A percentile compares a stretch with the other conserved stretches of the same genome.
These are phyloP conservation scores for Stemphylium vesicarium DNA, from an alignment of 2,329 filamentous ascomycete genomes.

Conservation along the genomic window DNA sequence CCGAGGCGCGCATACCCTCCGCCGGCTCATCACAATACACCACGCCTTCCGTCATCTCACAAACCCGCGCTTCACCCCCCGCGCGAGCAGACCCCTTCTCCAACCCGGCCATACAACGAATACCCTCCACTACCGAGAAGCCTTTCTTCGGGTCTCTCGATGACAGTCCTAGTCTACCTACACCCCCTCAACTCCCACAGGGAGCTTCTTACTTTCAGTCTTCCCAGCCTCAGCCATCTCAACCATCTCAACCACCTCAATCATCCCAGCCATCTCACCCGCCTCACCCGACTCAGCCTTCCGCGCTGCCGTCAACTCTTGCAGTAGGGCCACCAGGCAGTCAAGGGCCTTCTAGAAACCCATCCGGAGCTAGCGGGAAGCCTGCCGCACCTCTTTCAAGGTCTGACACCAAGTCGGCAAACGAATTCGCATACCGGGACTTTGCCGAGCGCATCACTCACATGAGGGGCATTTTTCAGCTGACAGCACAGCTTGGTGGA, in stretches of 20 bases:
- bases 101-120: conserved; percentile 24
- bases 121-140: conserved; percentile 21
- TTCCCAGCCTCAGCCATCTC: conserved; percentile 11
- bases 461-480: conserved; percentile 75
- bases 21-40: conserved; percentile 38
- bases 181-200: conserved; percentile 33
- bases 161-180: conserved; percentile 29
- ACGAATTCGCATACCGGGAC: conserved; percentile 63
- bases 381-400: conserved; percentile 26
- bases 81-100: conserved; percentile 29
- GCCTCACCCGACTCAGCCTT: too few species aligned
- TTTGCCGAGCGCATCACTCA: conserved; percentile 76
- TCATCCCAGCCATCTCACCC: too few species aligned
- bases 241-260: conserved; percentile 4
- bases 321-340: conserved; percentile 9
- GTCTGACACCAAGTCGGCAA: conserved; percentile 42
- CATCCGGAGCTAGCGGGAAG: conserved; percentile 24
- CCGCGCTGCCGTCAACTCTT: conserved; percentile 15
- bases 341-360: conserved; percentile 24
- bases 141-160: conserved; percentile 23
- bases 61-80: conserved; percentile 28
- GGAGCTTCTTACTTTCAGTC: conserved; percentile 15
- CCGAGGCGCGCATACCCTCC: conserved; percentile 33
- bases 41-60: conserved; percentile 31
- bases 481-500: conserved; percentile 76